A percentile compares a stretch with the other conserved stretches of the same genome.
Evolutionary conservation across 2,329 filamentous ascomycete species (phyloP).

Genomic region (Diaporthe citrichinensis): DNA sequence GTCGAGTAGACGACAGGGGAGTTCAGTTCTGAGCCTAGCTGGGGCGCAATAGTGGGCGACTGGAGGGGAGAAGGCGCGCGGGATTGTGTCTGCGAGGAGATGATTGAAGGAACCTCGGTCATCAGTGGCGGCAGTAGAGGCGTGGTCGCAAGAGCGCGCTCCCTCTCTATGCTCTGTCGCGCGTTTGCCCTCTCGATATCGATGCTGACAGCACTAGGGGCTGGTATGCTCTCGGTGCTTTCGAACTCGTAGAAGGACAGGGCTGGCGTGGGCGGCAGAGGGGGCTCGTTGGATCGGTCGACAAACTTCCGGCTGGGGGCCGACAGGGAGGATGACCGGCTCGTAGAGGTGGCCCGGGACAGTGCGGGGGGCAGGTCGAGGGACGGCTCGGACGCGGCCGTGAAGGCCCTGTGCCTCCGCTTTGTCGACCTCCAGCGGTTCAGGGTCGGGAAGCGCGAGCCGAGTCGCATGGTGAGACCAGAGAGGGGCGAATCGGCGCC

Average conservation of each 20-base stretch:
- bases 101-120: conserved; percentile 66
- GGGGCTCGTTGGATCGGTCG: conserved; percentile 64
- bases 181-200: conserved; percentile 67
- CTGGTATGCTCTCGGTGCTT: conserved; percentile 67
- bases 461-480: conserved; percentile 75
- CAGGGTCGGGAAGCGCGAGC: conserved; percentile 70
- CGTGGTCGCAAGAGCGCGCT: conserved; percentile 77
- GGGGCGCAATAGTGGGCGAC: conserved; percentile 83
- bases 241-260: conserved; percentile 76
- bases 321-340: conserved; percentile 84
- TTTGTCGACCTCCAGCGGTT: conserved; percentile 64
- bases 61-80: conserved; percentile 85
- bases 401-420: conserved; percentile 61
- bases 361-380: conserved; percentile 80
- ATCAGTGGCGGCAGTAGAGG: conserved; percentile 88
- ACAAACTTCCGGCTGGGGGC: conserved; percentile 64
- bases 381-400: conserved; percentile 84
- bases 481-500: conserved; percentile 72
- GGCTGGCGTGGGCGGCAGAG: conserved; percentile 73
- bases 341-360: conserved; percentile 75
- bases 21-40: conserved; percentile 56
- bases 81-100: conserved; percentile 61
- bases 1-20: conserved; percentile 65
- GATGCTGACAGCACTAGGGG: conserved; percentile 64
- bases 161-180: conserved; percentile 68